These are phyloP conservation scores for Phytopythium helicoides DNA, from an alignment of 352 stramenopile species.

Conservation along the genomic window DNA sequence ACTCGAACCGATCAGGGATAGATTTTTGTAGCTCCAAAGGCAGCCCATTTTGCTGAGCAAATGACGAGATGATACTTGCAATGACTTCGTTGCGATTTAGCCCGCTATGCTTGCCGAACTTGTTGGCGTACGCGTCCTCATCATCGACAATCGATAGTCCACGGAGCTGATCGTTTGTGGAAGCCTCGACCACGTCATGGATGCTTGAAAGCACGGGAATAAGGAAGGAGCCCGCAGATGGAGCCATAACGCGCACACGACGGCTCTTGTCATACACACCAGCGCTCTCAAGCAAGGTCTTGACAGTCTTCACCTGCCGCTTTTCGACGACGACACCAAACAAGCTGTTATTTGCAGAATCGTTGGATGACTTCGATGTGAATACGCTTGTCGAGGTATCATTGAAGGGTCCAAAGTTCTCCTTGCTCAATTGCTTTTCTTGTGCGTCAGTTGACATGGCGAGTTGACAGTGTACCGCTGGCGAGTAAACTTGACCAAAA, in stretches of 20 bases:
- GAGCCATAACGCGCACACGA: slow-evolving; percentile 44
- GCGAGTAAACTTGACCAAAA: slow-evolving; percentile 81
- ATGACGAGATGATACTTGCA: slow-evolving; percentile 42
- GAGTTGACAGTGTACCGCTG: slow-evolving; percentile 51
- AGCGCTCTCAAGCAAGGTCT: slow-evolving; percentile 62
- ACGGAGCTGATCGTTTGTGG: slow-evolving; percentile 28
- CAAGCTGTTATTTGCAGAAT: too few species aligned
- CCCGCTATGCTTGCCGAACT: slow-evolving; percentile 67
- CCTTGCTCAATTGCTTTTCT: background rate
- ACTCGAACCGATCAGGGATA: slow-evolving; percentile 76
- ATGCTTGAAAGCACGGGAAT: slow-evolving; percentile 56
- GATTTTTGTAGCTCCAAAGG: slow-evolving; percentile 23
- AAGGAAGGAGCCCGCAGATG: slow-evolving; percentile 30
- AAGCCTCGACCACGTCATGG: slow-evolving; percentile 16
- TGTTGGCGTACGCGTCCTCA: slow-evolving; percentile 67
- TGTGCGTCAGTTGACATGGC: slow-evolving; percentile 10
- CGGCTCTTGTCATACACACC: slow-evolving; percentile 80
- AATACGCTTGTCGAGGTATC: too few species aligned
- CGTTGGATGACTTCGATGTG: too few species aligned
- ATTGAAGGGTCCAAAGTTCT: slow-evolving; percentile 1
- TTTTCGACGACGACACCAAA: slow-evolving; percentile 57
- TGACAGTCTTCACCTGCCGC: slow-evolving; percentile 70
- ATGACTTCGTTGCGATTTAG: slow-evolving; percentile 78
- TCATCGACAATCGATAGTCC: slow-evolving; percentile 43
- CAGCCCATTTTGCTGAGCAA: slow-evolving; percentile 50